Base-by-base conservation (phyloP, 2,329 filamentous ascomycete species). In the Paecilomyces sp. region DNA sequence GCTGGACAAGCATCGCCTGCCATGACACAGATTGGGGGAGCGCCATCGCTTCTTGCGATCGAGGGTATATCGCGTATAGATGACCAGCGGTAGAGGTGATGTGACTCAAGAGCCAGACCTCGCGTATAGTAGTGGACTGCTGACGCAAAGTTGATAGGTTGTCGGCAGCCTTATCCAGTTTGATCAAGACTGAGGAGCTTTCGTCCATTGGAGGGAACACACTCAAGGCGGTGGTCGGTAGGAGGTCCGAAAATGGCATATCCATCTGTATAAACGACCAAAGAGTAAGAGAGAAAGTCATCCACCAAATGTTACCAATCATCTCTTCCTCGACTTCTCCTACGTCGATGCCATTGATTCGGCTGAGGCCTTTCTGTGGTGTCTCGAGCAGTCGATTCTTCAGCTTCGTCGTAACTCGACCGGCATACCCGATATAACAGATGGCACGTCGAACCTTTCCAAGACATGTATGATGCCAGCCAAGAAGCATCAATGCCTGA, bases 341-440 rank as follows among this genome's bases (percentile, higher is more conserved):
- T 2, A 78, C 70, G 47, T 77, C 74, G 53, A 78, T 70, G 9
- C 75, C 76, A 25, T 78, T 78, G 62, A 78, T 76, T 33, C 73
- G 71, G 41, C 73, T 75, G 13, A 53, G 71, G n/a, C 63, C 66
- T 1, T 66, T 62, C 30, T 47, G 51, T 15, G 56, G 59, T 34
- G 30, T n/a, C 33, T 61, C 58, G 53, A 58, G 52, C 34, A 74
- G 68, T 50, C 51, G 67, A 31, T 74, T 68, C 61, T 71, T 71
- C 57, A 77, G 69, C 31, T 71, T 68, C 1, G 67, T 64, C 2
- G 70, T 65, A 47, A 75, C 62, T 6, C 65, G 65, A 12, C 72
- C 68, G 0, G 74, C 71, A 12, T 76, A 69, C 18, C 70, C 65
- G 36, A 75, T 66, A 58, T 73, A 75, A 60, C 71, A 75, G n/a